These are phyloP conservation scores for Ophiostoma angusticollis DNA, from an alignment of 2,329 filamentous ascomycete genomes.

Conservation along the genomic window DNA sequence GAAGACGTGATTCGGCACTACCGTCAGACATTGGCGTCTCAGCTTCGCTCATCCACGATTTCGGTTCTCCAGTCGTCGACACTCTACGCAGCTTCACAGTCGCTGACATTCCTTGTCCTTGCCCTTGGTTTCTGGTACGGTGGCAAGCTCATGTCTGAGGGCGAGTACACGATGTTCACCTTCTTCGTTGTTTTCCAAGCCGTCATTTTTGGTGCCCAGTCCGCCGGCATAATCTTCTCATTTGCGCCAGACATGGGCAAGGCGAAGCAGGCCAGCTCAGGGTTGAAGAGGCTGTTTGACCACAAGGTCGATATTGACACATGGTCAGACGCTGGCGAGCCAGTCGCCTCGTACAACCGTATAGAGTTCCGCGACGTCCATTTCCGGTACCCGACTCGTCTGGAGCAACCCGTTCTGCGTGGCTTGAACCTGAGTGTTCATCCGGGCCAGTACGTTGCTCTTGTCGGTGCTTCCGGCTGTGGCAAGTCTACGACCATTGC, in stretches of 20 bases:
- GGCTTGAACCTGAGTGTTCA: constrained; percentile 64
- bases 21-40: constrained; percentile 48
- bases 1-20: constrained; percentile 65
- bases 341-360: constrained; percentile 48
- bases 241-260: constrained; percentile 92
- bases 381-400: constrained; percentile 85
- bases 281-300: constrained; percentile 76
- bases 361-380: constrained; percentile 89
- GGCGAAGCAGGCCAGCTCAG: constrained; percentile 68
- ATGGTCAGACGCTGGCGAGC: constrained; percentile 59
- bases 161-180: constrained; percentile 65
- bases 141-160: constrained; percentile 56
- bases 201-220: constrained; percentile 84
- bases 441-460: constrained; percentile 71
- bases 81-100: constrained; percentile 77
- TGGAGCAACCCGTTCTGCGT: constrained; percentile 81
- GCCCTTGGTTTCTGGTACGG: constrained; percentile 92
- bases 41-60: constrained; percentile 54
- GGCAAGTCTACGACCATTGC: constrained; percentile 92
- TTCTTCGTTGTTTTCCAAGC: constrained; percentile 88
- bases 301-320: constrained; percentile 69
- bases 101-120: constrained; percentile 68
- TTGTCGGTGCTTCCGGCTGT: constrained; percentile 89
- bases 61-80: constrained; percentile 65
- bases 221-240: constrained; percentile 77